Base-by-base conservation (phyloP, 169 alveolate genomes). In the Cryptosporidium bovis region DNA sequence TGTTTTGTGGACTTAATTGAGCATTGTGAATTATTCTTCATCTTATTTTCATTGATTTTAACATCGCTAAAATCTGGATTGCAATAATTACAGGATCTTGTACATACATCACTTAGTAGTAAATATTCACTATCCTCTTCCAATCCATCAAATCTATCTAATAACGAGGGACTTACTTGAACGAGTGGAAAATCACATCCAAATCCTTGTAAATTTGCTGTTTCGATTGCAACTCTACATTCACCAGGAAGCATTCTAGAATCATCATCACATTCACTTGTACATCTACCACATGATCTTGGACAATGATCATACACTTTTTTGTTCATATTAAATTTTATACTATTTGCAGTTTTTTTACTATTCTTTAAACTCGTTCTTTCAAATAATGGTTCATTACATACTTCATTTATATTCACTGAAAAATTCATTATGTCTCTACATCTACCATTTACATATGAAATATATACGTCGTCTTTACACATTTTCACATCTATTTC, bases 21-120 rank as follows among this genome's bases (percentile, higher is more conserved):
- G 13, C 83, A 69, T 12, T n/a, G 34, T 8, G 83, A 69, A 24
- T 66, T 55, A 7, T 34, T 46, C 10, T 40, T 8, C 2, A 40
- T 8, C 2, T 46, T 44, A 27, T 62, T 69, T 6, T 7, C 20
- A 15, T 33, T 56, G 2, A 51, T 5, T 7, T 18, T 31, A 7
- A 29, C 24, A 4, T 66, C 51, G 24, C 33, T 62, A 24, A 20
- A 48, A 33, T 34, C 10, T 5, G 51, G 51, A 36, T 48, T 53
- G 36, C 83, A 69, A 36, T 69, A 69, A 55, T 69, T 69, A 18
- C 83, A 69, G 40, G 83, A 69, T 69, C 83, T 69, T 12, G 83
- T 66, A 29, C 83, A 69, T 34, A 69, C 67, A 29, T 69, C 83
- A 31, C 83, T 69, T 16, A 69, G 18, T n/a, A 51, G 55, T 31